Percentiles rank a stretch among this genome's conserved stretches.
phyloP scores from a whole-genome alignment of 2,329 filamentous ascomycete genomes.

The Colletotrichum liriopes region DNA sequence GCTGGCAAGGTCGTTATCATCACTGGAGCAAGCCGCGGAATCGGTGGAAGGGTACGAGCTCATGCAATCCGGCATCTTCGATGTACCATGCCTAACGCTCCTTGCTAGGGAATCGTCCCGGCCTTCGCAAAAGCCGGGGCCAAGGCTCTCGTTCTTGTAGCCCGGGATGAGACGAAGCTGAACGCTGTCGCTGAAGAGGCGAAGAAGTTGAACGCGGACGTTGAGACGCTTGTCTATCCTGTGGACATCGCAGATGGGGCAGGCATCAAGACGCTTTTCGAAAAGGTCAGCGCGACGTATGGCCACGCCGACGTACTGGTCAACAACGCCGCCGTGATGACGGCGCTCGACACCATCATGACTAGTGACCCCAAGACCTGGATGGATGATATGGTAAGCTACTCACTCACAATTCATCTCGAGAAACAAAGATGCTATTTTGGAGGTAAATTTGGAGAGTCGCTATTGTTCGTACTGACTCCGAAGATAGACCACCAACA shows the following conservation, averaged over 20 bases:
- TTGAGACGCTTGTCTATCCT: conserved; percentile 28
- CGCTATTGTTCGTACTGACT: too few relatives aligned
- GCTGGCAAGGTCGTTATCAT: conserved; percentile 70
- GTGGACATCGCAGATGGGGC: conserved; percentile 12
- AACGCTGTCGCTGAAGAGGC: conserved; percentile 52
- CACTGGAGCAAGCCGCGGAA: conserved; percentile 74
- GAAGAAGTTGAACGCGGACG: conserved; percentile 46
- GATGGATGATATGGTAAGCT: conserved; percentile 18
- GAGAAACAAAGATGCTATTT: too few relatives aligned
- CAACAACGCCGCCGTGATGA: conserved; percentile 55
- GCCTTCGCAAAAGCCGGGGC: conserved; percentile 45
- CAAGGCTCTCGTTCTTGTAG: conserved; percentile 47
- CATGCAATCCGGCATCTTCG: too few relatives aligned
- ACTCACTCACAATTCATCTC: neutral
- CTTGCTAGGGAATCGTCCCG: conserved; percentile 41
- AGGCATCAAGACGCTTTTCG: conserved; percentile 51
- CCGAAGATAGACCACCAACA: conserved; percentile 51
- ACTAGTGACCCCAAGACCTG: conserved; percentile 11
- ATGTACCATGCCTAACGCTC: neutral
- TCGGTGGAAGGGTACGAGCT: conserved; percentile 58
- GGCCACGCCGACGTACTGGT: conserved; percentile 60
- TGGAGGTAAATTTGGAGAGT: too few relatives aligned
- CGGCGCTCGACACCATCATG: neutral
- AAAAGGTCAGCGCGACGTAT: conserved; percentile 50
- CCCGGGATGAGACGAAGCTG: conserved; percentile 54